Percentiles rank a stretch among this genome's conserved stretches.
phyloP scores from a whole-genome alignment of 176 grass and related monocot genomes.

The Lolium perenne region DNA sequence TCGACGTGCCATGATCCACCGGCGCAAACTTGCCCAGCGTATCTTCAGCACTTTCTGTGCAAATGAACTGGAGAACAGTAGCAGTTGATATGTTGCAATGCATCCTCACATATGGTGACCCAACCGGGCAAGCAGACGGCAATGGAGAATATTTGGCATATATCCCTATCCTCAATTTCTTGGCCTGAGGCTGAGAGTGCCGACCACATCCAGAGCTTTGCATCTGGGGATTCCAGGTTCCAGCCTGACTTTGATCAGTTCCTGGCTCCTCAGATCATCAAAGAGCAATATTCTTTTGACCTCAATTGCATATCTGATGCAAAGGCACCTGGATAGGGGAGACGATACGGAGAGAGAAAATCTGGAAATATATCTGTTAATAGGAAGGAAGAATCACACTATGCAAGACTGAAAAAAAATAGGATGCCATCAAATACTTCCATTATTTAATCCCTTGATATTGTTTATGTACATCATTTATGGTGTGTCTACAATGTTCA shows the following conservation, averaged over 20 bases:
- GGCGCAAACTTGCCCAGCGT: slow-evolving; percentile 2
- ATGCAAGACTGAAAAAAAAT: slow-evolving; percentile 22
- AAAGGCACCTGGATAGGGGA: background rate
- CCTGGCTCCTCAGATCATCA: slow-evolving; percentile 47
- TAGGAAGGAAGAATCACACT: background rate
- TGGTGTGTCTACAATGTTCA: slow-evolving; percentile 25
- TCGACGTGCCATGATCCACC: background rate
- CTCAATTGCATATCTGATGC: slow-evolving; percentile 33
- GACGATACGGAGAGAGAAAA: slow-evolving; percentile 16
- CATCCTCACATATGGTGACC: slow-evolving; percentile 32
- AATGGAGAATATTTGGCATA: slow-evolving; percentile 42
- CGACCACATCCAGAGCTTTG: slow-evolving; percentile 34
- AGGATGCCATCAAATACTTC: slow-evolving; percentile 20
- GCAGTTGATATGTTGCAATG: slow-evolving; percentile 28
- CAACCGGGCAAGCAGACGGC: slow-evolving; percentile 11
- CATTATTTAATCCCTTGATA: slow-evolving; percentile 20
- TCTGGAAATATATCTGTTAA: background rate
- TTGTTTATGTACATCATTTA: slow-evolving; percentile 35
- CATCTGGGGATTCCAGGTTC: slow-evolving; percentile 27
- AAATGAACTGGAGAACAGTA: slow-evolving; percentile 36
- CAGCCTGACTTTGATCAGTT: slow-evolving; percentile 25
- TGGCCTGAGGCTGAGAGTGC: slow-evolving; percentile 21
- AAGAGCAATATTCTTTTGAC: slow-evolving; percentile 17
- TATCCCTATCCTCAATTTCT: slow-evolving; percentile 49
- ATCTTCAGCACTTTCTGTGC: slow-evolving; percentile 28